Evolutionary conservation across 2,329 filamentous ascomycete species (phyloP), one percentile per base, ranked within the genome.

Genomic region (Arthrobotrys conoides): DNA sequence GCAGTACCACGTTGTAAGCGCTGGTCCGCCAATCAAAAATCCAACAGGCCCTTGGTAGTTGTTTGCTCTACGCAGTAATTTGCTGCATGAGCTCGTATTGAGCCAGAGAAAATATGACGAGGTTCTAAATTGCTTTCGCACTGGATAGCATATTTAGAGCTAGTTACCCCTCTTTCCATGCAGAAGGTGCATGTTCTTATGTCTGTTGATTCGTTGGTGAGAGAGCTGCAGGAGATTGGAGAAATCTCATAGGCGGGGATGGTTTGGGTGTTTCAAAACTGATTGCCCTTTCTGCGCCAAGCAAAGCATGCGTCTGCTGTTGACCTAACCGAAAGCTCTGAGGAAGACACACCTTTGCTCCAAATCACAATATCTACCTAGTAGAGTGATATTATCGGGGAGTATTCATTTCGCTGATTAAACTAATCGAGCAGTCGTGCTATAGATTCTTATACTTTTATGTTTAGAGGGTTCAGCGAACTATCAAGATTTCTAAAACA

Each of bases 251-350:
- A 48, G 66, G 41, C 20, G 63, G 53, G 22, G 30, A 36, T 12
- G 53, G 41, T 82, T 83, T 16, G 80, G 69, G 30, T 82, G 82
- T 9, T 82, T 82, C 83, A 83, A 41, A 1, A 5, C 14, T 78
- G 12, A 3, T 57, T 5, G 12, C 59, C 8, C 67, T 27, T 6
- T 3, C n/a, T 18, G 14, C 1, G 20, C 3, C 20, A 10, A 27
- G 14, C n/a, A 3, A 18, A 44, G 16, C 16, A 44, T 44, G n/a
- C 41, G 4, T 46, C 14, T 18, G 44, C 18, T 5, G 44, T 46
- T 20, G n/a, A 46, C 44, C 44, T 46, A 14, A 46, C n/a, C n/a
- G 6, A 20, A 18, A 5, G 44, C 44, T 46, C 2, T 16, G 3
- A 12, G 38, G 38, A 41, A 12, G 14, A 41, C 5, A 36, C 33